Evolutionary conservation across 2,329 filamentous ascomycete species (phyloP), one percentile per base, ranked within the genome.

Genomic region (Aspergillus latus): DNA sequence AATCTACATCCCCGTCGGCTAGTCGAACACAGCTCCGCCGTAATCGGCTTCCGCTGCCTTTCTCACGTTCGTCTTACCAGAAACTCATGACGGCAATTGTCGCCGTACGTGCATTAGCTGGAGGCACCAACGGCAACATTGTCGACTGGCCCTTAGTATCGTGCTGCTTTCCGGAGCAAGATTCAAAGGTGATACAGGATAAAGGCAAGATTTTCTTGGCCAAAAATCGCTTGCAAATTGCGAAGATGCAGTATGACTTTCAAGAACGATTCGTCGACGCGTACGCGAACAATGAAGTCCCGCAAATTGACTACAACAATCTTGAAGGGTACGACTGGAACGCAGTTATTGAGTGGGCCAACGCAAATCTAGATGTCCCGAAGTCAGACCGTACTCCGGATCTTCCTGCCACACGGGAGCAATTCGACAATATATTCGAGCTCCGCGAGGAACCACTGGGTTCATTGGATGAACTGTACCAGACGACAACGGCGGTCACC

Each of bases 101-200:
- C 29, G 76, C 75, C 8, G 69, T 80, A 21, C 73, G 77, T 28
- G 70, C 74, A 0, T 59, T 81, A 30, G 74, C 76, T 13, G 78
- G 78, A 15, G 78, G 78, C 0, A 43, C 71, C 4, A 73, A 79
- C 32, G 72, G 69, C 4, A 74, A 64, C 54, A 62, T 70, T 29
- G 65, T 80, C 32, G 76, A 81, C 55, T 80, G 78, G 77, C 59
- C 68, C 0, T 66, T 81, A n/a, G 69, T 81, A 7, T 62, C 66
- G 5, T 65, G 68, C 30, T 65, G 73, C 49, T 79, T 80, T 56
- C 77, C 76, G 2, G 67, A 71, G 1, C 65, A 73, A 46, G 71
- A 75, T 34, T 59, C 71, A 11, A 61, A 64, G n/a, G 67, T 73
- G 28, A 69, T 80, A 11, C 66, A 72, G 40, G 66, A 71, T 1